Evolutionary conservation across 1,284 basidiomycete species (phyloP), one percentile per base, ranked within the genome.

Genomic region (Stygiomarasmius scandens): DNA sequence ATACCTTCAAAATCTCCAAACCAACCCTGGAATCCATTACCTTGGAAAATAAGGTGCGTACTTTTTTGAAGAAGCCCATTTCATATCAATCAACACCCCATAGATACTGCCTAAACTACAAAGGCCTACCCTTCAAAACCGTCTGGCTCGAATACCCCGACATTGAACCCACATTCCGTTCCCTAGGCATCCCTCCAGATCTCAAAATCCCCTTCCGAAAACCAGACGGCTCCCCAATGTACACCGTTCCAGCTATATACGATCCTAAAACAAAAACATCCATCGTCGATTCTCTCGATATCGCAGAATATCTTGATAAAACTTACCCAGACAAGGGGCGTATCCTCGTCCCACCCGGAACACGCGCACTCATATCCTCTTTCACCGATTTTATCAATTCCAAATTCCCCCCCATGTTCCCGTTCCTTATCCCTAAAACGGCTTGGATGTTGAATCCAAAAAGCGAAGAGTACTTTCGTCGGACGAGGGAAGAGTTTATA

Each of bases 391-490:
- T 12, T 4, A 36, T 58, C 6, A 29, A 12, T n/a, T 4, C 19
- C 16, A 14, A 32, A 32, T 32, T 23, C 23, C 8, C 23, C 4
- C 20, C 49, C 16, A 14, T 56, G 44, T 23, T 22, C 19, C 44
- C 41, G n/a, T 29, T 58, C 20, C 29, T 19, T 23, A 19, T 34
- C 1, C 32, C 36, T n/a, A 25, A 14, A 2, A 25, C 46, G 5
- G 32, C 23, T n/a, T 16, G 19, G 4, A 47, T 48, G 11, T 49
- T 73, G 29, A 68, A 69, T 46, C 67, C 71, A 2, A 4, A 49
- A 22, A 75, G 69, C 36, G 54, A 64, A 49, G 46, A 23, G 14
- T 71, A 44, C 12, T 52, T 66, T 61, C 45, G 67, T 68, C 9
- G 59, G 59, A 54, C 64, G 54, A n/a, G 66, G 64, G 63, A 62